Conservation (phyloP, 208 protist genomes). For the Trypanosoma vivax region DNA sequence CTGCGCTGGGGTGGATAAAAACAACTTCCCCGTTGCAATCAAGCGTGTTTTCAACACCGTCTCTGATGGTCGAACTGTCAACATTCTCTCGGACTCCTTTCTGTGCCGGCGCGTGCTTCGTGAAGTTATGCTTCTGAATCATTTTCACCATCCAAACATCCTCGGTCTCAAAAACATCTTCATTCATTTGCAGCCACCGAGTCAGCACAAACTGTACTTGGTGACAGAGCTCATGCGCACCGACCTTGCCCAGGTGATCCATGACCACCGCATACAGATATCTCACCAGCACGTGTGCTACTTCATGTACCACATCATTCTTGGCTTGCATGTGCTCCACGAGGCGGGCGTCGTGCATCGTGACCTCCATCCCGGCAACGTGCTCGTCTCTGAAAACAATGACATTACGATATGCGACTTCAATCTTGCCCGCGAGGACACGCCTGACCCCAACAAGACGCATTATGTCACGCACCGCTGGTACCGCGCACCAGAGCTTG, state of each 20-base stretch:
- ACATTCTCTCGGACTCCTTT: constrained; percentile 83
- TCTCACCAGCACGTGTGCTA: constrained; percentile 93
- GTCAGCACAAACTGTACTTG: constrained; percentile 94
- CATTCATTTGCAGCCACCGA: constrained; percentile 73
- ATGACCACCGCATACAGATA: constrained; percentile 92
- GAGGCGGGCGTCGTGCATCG: constrained; percentile 87
- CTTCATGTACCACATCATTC: constrained; percentile 95
- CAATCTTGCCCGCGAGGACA: constrained; percentile 92
- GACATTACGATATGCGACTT: constrained; percentile 95
- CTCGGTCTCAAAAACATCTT: constrained; percentile 93
- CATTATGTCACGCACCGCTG: constrained; percentile 95
- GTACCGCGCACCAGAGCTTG: constrained; percentile 97
- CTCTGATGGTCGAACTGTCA: constrained; percentile 69
- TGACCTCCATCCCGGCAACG: constrained; percentile 87
- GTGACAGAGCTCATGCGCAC: constrained; percentile 95
- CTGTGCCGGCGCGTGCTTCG: constrained; percentile 89
- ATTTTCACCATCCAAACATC: constrained; percentile 95
- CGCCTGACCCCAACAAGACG: constrained; percentile 80
- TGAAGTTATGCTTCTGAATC: constrained; percentile 92
- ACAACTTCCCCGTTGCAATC: constrained; percentile 63
- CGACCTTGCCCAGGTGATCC: constrained; percentile 91
- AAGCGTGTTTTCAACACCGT: constrained; percentile 87
- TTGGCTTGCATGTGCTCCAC: constrained; percentile 92
- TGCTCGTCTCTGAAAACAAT: constrained; percentile 89
- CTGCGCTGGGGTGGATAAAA: constrained; percentile 68